Evolutionary conservation across 2,329 filamentous ascomycete species (phyloP), one percentile per base, ranked within the genome.

Genomic region (Talaromyces funiculosus): DNA sequence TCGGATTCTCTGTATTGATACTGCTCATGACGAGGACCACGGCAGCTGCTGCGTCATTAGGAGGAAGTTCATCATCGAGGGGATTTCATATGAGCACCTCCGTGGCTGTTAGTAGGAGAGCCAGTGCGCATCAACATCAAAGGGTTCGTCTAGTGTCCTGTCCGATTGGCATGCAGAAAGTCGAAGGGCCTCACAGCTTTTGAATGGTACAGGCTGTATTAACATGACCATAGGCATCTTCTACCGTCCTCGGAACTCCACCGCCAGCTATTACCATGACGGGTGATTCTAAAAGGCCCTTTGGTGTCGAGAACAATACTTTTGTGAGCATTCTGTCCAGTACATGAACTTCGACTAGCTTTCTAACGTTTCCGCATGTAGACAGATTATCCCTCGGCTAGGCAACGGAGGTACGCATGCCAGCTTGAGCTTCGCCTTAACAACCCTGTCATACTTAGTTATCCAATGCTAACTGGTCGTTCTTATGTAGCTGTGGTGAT

Each of bases 251-350:
- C n/a, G 59, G 54, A 35, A 38, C 26, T 43, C n/a, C 56, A 61
- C 64, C 59, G 18, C 53, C 59, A 7, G 29, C 59, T 57, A 63
- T 69, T 42, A 66, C 56, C 2, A 24, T 62, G 18, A 67, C 67
- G 2, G 66, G 63, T 3, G 60, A 68, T 47, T 6, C 61, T 2
- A 59, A 62, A 31, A 63, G 67, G 35, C 67, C 67, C n/a, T 69
- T 60, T 60, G 61, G 57, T 4, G 67, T 69, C 24, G 60, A 65
- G 16, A 67, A 67, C n/a, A 59, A 68, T 60, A 66, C 65, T 9
- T 69, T 69, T 60, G 66, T 69, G 51, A 49, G 63, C 58, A 29
- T 16, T 22, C 14, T 37, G 4, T 7, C 40, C 37, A 29, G 1
- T 16, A n/a, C 26, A 35, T 22, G 10, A 26, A 3, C 2, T 35